Evolutionary conservation across 1,284 basidiomycete species (phyloP).

Genomic region (Fomitiporia mediterranea): DNA sequence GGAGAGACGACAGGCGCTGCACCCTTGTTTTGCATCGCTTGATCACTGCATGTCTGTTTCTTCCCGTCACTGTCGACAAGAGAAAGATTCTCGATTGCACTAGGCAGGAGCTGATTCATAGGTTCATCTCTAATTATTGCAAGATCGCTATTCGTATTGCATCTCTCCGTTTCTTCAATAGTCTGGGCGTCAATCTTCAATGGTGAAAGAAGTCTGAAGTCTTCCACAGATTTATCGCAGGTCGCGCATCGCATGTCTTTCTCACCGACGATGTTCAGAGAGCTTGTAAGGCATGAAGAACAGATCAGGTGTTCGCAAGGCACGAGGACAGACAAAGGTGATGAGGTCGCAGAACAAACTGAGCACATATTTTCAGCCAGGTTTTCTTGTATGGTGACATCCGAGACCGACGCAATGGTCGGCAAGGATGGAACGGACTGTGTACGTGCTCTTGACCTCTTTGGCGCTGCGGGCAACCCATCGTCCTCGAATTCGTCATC

Average conservation of each 20-base stretch:
- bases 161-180: conserved; percentile 18
- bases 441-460: neutral
- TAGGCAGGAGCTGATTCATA: conserved; percentile 23
- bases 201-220: conserved; percentile 49
- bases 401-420: conserved; percentile 16
- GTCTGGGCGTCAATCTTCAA: conserved; percentile 3
- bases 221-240: conserved; percentile 60
- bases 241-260: conserved; percentile 80
- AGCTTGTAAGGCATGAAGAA: conserved; percentile 73
- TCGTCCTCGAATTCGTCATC: conserved; percentile 18
- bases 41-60: neutral
- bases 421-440: conserved; percentile 8
- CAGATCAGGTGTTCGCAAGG: conserved; percentile 73
- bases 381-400: conserved; percentile 17
- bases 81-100: conserved; percentile 23
- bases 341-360: conserved; percentile 38
- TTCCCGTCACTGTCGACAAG: conserved; percentile 2
- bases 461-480: conserved; percentile 8
- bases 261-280: conserved; percentile 79
- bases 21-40: conserved; percentile 5
- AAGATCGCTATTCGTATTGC: conserved; percentile 24
- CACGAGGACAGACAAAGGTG: conserved; percentile 52
- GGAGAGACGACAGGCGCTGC: conserved; percentile 34
- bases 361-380: conserved; percentile 36
- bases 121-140: too few species aligned